Percentiles rank a stretch among this genome's conserved stretches.
These are phyloP conservation scores for Lipomyces sp. DNA, from an alignment of 805 yeast species.

Conservation along the genomic window DNA sequence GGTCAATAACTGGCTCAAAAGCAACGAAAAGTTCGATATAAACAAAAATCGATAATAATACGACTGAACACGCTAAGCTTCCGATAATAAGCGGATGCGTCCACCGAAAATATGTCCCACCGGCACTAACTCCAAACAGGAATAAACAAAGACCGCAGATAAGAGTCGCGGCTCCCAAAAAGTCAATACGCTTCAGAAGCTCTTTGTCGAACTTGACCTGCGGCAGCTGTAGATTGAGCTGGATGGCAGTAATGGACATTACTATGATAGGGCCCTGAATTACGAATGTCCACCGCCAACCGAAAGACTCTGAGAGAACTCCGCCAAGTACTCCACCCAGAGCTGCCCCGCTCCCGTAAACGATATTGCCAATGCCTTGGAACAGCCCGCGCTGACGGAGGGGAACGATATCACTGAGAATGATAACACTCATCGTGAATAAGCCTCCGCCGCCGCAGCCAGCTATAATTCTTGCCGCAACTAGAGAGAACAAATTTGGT, in stretches of 20 bases:
- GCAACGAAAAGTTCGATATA: conserved; percentile 58
- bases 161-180: conserved; percentile 63
- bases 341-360: conserved; percentile 75
- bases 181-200: conserved; percentile 62
- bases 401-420: conserved; percentile 76
- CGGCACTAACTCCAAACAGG: conserved; percentile 67
- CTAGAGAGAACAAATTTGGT: conserved; percentile 44
- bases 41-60: conserved; percentile 50
- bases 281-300: conserved; percentile 64
- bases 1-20: conserved; percentile 69
- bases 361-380: conserved; percentile 80
- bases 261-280: conserved; percentile 49
- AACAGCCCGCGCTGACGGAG: conserved; percentile 74
- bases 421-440: conserved; percentile 71
- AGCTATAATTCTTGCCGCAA: conserved; percentile 61
- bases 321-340: conserved; percentile 68
- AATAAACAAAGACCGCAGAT: conserved; percentile 61
- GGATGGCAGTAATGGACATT: conserved; percentile 47
- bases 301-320: conserved; percentile 53
- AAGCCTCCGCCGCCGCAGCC: conserved; percentile 92
- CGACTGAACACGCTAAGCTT: conserved; percentile 46
- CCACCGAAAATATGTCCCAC: conserved; percentile 60
- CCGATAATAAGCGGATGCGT: conserved; percentile 50
- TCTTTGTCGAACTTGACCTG: conserved; percentile 46
- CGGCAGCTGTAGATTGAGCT: conserved; percentile 36